phyloP scores from a whole-genome alignment of 177 flowering plant genomes.

The Tripterygium wilfordii region DNA sequence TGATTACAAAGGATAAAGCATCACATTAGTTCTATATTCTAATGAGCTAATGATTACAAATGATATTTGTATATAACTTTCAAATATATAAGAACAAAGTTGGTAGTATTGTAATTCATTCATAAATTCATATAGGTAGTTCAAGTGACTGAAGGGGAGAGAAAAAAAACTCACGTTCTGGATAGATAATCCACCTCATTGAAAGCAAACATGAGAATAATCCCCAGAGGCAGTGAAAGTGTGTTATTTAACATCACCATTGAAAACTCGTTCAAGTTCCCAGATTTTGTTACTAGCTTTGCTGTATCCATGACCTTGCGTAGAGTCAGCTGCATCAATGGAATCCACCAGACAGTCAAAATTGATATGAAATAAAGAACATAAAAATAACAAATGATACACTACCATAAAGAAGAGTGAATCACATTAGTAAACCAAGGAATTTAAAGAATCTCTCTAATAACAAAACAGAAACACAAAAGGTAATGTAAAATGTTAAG shows the following conservation, averaged over 20 bases:
- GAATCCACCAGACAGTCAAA: neutral
- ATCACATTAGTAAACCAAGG: too few species aligned
- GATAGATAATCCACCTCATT: slow-evolving; percentile 85
- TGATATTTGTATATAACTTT: too few species aligned
- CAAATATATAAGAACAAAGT: too few species aligned
- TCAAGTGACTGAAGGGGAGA: neutral
- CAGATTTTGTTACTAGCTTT: slow-evolving; percentile 87
- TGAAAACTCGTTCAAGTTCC: slow-evolving; percentile 87
- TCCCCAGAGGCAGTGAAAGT: slow-evolving; percentile 86
- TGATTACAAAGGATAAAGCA: too few species aligned
- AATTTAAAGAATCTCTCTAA: too few species aligned
- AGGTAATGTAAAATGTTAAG: too few species aligned
- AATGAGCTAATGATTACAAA: too few species aligned
- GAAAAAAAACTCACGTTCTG: slow-evolving; percentile 60
- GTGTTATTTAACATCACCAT: slow-evolving; percentile 96
- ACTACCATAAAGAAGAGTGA: neutral
- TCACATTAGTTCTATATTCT: too few species aligned
- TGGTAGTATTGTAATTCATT: too few species aligned
- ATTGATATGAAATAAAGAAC: neutral
- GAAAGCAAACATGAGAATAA: slow-evolving; percentile 60
- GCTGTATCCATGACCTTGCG: slow-evolving; percentile 98
- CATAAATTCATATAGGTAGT: too few species aligned
- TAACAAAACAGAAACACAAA: too few species aligned
- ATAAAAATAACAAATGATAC: neutral
- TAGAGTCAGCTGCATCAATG: slow-evolving; percentile 67